Evolutionary conservation across 164 flowering plant species (phyloP).

Genomic region (Amborella trichopoda): DNA sequence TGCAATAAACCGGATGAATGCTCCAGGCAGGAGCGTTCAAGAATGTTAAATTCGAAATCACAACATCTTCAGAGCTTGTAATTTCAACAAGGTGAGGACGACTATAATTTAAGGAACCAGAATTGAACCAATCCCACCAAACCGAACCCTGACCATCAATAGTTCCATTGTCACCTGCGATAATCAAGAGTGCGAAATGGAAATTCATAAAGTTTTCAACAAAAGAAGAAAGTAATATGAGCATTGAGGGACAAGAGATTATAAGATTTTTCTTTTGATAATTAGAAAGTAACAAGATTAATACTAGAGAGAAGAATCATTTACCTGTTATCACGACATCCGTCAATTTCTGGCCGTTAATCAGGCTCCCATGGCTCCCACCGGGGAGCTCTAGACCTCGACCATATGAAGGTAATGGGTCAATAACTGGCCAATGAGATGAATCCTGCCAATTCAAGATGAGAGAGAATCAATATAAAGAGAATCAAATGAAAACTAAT

Average conservation of each 20-base stretch:
- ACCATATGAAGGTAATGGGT: conserved; percentile 84
- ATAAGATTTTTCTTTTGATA: not conserved
- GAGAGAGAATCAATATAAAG: not conserved
- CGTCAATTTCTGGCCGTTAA: conserved; percentile 42
- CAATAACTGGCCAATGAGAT: conserved; percentile 50
- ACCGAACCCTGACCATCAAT: conserved; percentile 87
- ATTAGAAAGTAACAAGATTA: not conserved
- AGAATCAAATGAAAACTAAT: not conserved
- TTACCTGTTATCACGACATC: conserved; percentile 89
- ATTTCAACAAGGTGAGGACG: conserved; percentile 92
- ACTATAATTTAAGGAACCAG: conserved; percentile 58
- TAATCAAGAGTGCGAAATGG: no score
- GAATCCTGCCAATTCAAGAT: no score
- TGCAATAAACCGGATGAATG: conserved; percentile 90
- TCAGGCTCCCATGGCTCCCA: conserved; percentile 56
- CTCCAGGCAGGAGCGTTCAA: conserved; percentile 68
- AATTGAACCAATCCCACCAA: conserved; percentile 77
- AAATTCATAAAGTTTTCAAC: not conserved
- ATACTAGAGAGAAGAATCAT: not conserved
- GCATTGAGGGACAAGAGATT: not conserved
- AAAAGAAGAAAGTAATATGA: not conserved
- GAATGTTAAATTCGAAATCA: conserved; percentile 74
- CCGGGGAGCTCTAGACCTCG: conserved; percentile 79
- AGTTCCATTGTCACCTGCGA: conserved; percentile 85
- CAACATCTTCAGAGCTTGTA: conserved; percentile 30